These are phyloP conservation scores for Populus hybrid DNA, from an alignment of 441 rosid genomes.

Conservation along the genomic window DNA sequence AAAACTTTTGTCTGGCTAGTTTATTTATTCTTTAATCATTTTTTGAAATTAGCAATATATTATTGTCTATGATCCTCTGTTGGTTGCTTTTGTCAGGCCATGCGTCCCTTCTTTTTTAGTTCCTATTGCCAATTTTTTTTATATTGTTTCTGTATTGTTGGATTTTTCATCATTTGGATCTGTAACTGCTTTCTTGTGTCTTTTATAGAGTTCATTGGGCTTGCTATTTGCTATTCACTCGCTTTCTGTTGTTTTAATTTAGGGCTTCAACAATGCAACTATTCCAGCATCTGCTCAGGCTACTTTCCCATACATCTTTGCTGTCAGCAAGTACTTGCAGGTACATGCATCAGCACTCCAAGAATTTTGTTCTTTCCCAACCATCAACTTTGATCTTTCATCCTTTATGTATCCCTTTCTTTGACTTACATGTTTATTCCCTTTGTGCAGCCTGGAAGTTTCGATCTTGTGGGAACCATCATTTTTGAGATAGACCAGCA, in stretches of 20 bases:
- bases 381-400: background rate
- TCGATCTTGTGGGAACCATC: constrained; percentile 91
- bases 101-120: background rate
- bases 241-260: constrained; percentile 19
- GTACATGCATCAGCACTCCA: constrained; percentile 31
- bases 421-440: constrained; percentile 1
- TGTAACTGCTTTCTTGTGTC: background rate
- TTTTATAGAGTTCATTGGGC: background rate
- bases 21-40: background rate
- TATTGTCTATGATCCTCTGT: background rate
- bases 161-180: background rate
- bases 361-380: constrained; percentile 1
- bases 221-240: background rate
- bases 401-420: background rate
- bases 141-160: background rate
- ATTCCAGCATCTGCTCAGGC: constrained; percentile 81
- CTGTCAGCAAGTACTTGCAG: constrained; percentile 95
- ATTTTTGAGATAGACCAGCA: constrained; percentile 77
- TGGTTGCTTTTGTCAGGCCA: background rate
- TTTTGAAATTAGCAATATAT: background rate
- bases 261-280: constrained; percentile 91
- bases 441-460: constrained; percentile 75
- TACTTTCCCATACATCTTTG: constrained; percentile 77
- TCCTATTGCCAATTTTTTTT: background rate
- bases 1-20: background rate